Evolutionary conservation across 2,329 filamentous ascomycete species (phyloP).

Genomic region (Fusarium hainanense): DNA sequence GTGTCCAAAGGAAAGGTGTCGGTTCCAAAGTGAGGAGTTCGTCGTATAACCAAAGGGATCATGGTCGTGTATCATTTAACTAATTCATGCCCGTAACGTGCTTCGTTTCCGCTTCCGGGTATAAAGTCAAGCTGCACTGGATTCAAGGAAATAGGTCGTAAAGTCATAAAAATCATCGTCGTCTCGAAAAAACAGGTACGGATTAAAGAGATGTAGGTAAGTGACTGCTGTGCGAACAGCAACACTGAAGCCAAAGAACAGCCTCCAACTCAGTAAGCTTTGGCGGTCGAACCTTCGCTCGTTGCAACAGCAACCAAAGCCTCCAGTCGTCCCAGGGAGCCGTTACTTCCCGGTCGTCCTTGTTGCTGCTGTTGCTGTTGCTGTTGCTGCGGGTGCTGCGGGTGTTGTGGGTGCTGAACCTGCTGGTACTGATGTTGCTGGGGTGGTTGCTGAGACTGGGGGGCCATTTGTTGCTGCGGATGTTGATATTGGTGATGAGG

Average conservation of each 20-base stretch:
- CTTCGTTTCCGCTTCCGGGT: constrained; percentile 35
- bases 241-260: background rate
- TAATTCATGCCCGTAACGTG: constrained; percentile 36
- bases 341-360: constrained; percentile 47
- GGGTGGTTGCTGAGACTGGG: constrained; percentile 31
- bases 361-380: constrained; percentile 45
- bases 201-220: background rate
- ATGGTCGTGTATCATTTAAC: constrained; percentile 42
- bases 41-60: constrained; percentile 14
- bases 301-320: constrained; percentile 59
- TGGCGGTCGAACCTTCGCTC: constrained; percentile 56
- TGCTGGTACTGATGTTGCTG: constrained; percentile 35
- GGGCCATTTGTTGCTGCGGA: constrained; percentile 3
- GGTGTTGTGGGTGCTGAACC: constrained; percentile 15
- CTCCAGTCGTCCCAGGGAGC: constrained; percentile 54
- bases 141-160: constrained; percentile 37
- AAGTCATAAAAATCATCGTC: constrained; percentile 43
- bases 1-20: constrained; percentile 5
- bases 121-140: constrained; percentile 20
- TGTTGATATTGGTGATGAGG: constrained; percentile 45
- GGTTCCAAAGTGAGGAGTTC: constrained; percentile 34
- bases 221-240: background rate
- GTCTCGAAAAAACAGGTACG: constrained; percentile 7
- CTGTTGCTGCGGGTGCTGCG: constrained; percentile 32
- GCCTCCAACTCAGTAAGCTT: constrained; percentile 50